Conservation (phyloP, 495 filamentous ascomycete species). For the Pyronema omphalodes region DNA sequence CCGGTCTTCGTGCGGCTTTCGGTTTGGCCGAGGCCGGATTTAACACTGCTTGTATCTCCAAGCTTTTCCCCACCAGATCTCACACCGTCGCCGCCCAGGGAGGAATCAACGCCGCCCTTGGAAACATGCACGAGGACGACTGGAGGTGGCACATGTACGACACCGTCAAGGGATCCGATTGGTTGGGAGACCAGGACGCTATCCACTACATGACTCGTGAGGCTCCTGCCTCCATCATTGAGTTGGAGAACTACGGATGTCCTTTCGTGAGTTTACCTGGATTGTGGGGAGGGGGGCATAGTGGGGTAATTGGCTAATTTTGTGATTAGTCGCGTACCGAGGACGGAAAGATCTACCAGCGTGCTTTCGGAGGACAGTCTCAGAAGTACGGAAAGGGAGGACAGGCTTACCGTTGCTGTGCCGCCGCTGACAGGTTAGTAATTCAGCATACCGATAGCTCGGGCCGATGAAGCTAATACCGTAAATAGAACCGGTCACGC, state of each 20-base stretch:
- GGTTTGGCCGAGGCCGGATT: constrained; percentile 94
- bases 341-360: constrained; percentile 94
- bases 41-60: constrained; percentile 95
- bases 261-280: constrained; percentile 41
- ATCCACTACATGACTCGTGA: constrained; percentile 99
- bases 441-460: neutral
- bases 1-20: constrained; percentile 87
- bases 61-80: constrained; percentile 88
- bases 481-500: constrained; percentile 70
- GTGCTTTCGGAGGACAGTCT: constrained; percentile 93
- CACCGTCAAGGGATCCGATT: constrained; percentile 96
- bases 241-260: constrained; percentile 93
- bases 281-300: neutral
- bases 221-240: constrained; percentile 76
- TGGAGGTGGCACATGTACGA: constrained; percentile 99
- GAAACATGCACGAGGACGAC: constrained; percentile 86
- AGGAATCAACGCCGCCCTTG: constrained; percentile 89
- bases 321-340: constrained; percentile 56
- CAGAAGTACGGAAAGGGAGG: constrained; percentile 89
- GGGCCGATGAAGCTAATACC: neutral
- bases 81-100: constrained; percentile 92
- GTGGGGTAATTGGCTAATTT: neutral
- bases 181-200: constrained; percentile 95
- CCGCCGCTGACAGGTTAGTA: constrained; percentile 52
- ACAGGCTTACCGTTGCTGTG: constrained; percentile 90